These are phyloP conservation scores for Suillus ampliporus DNA, from an alignment of 768 basidiomycete genomes.

Conservation along the genomic window DNA sequence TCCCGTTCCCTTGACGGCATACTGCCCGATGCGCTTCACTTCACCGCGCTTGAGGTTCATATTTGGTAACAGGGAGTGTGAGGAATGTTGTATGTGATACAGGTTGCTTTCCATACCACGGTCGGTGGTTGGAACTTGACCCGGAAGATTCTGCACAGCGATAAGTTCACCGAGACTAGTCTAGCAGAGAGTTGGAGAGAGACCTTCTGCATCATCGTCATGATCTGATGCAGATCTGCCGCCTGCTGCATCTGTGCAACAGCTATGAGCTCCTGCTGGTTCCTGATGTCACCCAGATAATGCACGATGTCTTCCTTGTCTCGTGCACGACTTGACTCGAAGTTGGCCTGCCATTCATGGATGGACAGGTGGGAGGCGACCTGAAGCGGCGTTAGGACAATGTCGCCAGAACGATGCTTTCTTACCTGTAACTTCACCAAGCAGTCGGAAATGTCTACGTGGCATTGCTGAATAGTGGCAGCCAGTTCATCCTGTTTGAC, in stretches of 20 bases:
- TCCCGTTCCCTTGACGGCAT: slow-evolving; percentile 56
- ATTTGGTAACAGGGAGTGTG: slow-evolving; percentile 53
- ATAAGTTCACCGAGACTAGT: slow-evolving; percentile 21
- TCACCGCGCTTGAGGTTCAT: slow-evolving; percentile 58
- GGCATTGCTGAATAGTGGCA: slow-evolving; percentile 50
- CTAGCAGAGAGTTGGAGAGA: background rate
- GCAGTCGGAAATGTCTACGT: slow-evolving; percentile 51
- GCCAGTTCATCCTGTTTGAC: slow-evolving; percentile 51
- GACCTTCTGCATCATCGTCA: slow-evolving; percentile 58
- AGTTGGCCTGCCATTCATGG: slow-evolving; percentile 53
- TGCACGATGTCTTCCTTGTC: slow-evolving; percentile 52
- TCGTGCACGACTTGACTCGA: slow-evolving; percentile 41
- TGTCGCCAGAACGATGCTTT: slow-evolving; percentile 14
- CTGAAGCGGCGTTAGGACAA: slow-evolving; percentile 30
- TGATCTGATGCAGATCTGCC: slow-evolving; percentile 46
- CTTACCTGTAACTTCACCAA: slow-evolving; percentile 53
- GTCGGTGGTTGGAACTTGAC: slow-evolving; percentile 32
- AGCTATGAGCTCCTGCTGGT: slow-evolving; percentile 43
- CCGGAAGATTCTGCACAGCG: slow-evolving; percentile 26
- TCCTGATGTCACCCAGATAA: slow-evolving; percentile 50
- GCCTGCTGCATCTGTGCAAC: slow-evolving; percentile 39
- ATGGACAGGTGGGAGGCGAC: slow-evolving; percentile 51
- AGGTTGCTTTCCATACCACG: slow-evolving; percentile 53
- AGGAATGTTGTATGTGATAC: slow-evolving; percentile 53
- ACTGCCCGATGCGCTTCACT: slow-evolving; percentile 52